These are phyloP conservation scores for Thelonectria blattea DNA, from an alignment of 2,329 filamentous ascomycete genomes.

Conservation along the genomic window DNA sequence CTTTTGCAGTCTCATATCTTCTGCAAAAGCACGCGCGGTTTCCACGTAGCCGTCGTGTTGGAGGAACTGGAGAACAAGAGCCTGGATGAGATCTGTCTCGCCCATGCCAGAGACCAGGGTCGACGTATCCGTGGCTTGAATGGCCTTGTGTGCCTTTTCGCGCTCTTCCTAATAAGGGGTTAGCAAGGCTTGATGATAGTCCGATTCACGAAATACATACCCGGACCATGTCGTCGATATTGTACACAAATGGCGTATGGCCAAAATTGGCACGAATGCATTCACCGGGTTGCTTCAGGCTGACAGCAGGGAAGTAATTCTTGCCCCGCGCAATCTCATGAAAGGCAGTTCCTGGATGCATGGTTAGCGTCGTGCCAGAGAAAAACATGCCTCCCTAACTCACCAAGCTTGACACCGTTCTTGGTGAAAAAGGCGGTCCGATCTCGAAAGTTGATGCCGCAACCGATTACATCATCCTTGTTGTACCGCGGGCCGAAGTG, in stretches of 20 bases:
- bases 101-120: conserved; percentile 67
- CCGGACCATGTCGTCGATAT: conserved; percentile 86
- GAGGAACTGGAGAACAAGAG: conserved; percentile 83
- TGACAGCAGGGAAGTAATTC: conserved; percentile 67
- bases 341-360: conserved; percentile 69
- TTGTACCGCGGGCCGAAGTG: conserved; percentile 63
- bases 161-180: conserved; percentile 60
- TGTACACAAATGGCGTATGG: conserved; percentile 81
- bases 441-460: conserved; percentile 69
- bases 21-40: conserved; percentile 85
- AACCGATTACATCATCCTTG: conserved; percentile 65
- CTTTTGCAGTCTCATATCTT: conserved; percentile 79
- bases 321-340: conserved; percentile 66
- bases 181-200: conserved; percentile 11
- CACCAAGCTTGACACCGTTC: conserved; percentile 65
- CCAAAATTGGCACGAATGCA: conserved; percentile 70
- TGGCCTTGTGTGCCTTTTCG: conserved; percentile 63
- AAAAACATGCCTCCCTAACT: conserved; percentile 25
- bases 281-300: conserved; percentile 70
- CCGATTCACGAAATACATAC: conserved; percentile 52
- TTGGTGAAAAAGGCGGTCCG: conserved; percentile 73
- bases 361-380: background rate
- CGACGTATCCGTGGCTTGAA: conserved; percentile 63
- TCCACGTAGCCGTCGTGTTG: conserved; percentile 96
- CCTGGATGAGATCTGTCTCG: conserved; percentile 81